These are phyloP conservation scores for Pseudogymnoascus sp. DNA, from an alignment of 2,329 filamentous ascomycete species.

Conservation along the genomic window DNA sequence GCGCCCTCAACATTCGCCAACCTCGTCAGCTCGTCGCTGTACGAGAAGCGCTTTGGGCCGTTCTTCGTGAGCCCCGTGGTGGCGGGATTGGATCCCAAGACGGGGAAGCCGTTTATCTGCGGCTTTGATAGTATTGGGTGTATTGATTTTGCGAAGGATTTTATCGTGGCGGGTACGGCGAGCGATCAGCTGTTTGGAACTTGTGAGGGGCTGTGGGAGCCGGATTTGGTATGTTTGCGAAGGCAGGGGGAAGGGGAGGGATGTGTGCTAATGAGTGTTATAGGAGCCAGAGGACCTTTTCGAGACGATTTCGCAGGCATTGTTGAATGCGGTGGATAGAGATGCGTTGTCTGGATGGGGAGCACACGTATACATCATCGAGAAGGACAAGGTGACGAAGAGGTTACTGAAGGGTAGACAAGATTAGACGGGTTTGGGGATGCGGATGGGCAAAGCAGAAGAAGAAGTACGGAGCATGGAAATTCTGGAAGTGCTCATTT, in stretches of 20 bases:
- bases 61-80: slow-evolving; percentile 95
- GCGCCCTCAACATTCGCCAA: slow-evolving; percentile 92
- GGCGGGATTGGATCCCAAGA: slow-evolving; percentile 89
- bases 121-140: slow-evolving; percentile 98
- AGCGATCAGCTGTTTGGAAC: slow-evolving; percentile 98
- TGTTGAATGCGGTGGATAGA: slow-evolving; percentile 91
- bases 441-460: background rate
- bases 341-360: slow-evolving; percentile 97
- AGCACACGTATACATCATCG: slow-evolving; percentile 97
- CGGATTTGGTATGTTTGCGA: slow-evolving; percentile 64
- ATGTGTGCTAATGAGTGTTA: slow-evolving; percentile 10
- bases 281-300: slow-evolving; percentile 90
- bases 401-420: slow-evolving; percentile 95
- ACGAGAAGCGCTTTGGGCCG: slow-evolving; percentile 91
- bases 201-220: slow-evolving; percentile 96
- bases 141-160: slow-evolving; percentile 99
- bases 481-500: slow-evolving; percentile 1
- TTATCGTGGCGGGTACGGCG: slow-evolving; percentile 93
- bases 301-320: slow-evolving; percentile 92
- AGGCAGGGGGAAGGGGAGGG: background rate
- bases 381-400: slow-evolving; percentile 99
- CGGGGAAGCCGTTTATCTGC: slow-evolving; percentile 92
- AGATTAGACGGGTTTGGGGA: slow-evolving; percentile 50
- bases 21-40: slow-evolving; percentile 81
- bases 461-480: background rate